phyloP scores from a whole-genome alignment of 208 protist species.

The Acanthamoeba sp. region DNA sequence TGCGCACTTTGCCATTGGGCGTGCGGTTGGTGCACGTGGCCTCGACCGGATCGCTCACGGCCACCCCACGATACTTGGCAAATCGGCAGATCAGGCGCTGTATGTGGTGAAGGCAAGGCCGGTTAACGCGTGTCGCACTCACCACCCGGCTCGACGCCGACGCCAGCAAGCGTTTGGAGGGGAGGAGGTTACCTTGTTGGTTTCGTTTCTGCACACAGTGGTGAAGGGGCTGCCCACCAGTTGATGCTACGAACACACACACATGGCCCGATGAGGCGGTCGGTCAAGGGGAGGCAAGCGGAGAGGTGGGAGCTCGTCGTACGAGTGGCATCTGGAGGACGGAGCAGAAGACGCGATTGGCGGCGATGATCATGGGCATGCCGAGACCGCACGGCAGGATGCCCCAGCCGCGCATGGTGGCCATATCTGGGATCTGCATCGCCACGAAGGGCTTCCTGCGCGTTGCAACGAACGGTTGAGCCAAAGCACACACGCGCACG shows the following conservation, averaged over 20 bases:
- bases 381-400: background rate
- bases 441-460: conserved; percentile 57
- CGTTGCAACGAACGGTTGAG: background rate
- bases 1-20: conserved; percentile 13
- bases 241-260: background rate
- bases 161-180: background rate
- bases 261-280: too few species aligned
- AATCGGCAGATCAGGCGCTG: conserved; percentile 31
- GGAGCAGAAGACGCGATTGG: conserved; percentile 65
- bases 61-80: background rate
- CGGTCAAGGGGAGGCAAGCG: background rate
- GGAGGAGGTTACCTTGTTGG: background rate
- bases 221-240: conserved; percentile 36
- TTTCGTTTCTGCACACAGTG: conserved; percentile 46
- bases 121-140: background rate
- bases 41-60: conserved; percentile 12
- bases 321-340: conserved; percentile 18
- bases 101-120: background rate
- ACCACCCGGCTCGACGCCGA: background rate
- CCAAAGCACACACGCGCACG: background rate
- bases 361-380: conserved; percentile 25
- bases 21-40: conserved; percentile 8
- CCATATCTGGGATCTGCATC: conserved; percentile 29
- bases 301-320: background rate
- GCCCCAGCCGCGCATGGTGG: background rate